phyloP scores from a whole-genome alignment of 352 stramenopile genomes.

The Aphanomyces astaci region DNA sequence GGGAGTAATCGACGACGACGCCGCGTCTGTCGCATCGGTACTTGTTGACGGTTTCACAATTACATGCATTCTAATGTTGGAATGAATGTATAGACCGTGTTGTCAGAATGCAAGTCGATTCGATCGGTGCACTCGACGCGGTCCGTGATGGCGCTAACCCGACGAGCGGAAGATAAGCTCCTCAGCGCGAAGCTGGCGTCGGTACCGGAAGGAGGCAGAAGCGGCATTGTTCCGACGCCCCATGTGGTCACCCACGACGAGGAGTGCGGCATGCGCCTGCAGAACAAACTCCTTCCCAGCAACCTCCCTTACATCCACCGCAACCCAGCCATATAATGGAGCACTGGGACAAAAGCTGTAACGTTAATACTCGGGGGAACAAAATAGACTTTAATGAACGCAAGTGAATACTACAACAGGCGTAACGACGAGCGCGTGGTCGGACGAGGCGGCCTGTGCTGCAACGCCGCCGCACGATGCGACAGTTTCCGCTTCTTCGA shows the following conservation, averaged over 20 bases:
- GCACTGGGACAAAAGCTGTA: too few species aligned
- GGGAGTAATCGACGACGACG: conserved; percentile 40
- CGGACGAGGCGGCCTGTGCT: neutral
- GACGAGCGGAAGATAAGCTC: conserved; percentile 65
- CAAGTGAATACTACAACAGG: neutral
- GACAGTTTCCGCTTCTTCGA: neutral
- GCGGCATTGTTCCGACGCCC: conserved; percentile 40
- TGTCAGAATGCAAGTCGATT: conserved; percentile 84
- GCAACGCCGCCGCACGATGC: neutral
- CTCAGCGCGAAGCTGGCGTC: conserved; percentile 12
- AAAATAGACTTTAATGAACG: neutral
- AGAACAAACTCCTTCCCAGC: conserved; percentile 83
- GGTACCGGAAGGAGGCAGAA: conserved; percentile 26
- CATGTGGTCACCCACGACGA: conserved; percentile 85
- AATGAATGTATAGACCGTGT: conserved; percentile 31
- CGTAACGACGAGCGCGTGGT: neutral
- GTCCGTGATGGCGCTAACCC: conserved; percentile 64
- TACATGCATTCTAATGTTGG: neutral
- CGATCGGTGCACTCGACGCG: conserved; percentile 75
- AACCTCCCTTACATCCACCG: conserved; percentile 93
- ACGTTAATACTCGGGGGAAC: too few species aligned
- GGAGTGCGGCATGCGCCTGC: conserved; percentile 75
- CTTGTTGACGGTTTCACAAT: neutral
- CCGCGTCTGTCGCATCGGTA: conserved; percentile 47
- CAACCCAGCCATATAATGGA: conserved; percentile 84